Conservation (phyloP, 2,329 filamentous ascomycete species). For the Pseudogymnoascus sp. region DNA sequence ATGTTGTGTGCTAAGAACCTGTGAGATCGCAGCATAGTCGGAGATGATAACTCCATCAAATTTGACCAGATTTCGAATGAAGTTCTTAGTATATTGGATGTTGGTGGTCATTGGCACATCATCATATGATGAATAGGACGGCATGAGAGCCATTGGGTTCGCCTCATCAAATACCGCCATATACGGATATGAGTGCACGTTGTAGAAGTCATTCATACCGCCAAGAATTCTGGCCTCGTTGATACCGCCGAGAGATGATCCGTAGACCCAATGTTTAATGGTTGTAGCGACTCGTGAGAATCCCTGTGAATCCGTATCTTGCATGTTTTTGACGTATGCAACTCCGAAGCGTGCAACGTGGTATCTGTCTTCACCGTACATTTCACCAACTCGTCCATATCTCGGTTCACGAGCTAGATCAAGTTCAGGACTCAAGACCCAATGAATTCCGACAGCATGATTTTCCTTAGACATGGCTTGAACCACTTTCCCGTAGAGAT, state of each 20-base stretch:
- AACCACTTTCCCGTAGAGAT: slow-evolving; percentile 24
- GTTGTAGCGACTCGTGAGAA: slow-evolving; percentile 30
- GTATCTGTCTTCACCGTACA: slow-evolving; percentile 28
- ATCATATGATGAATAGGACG: slow-evolving; percentile 41
- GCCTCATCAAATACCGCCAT: slow-evolving; percentile 60
- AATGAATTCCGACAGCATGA: slow-evolving; percentile 25
- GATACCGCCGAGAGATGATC: slow-evolving; percentile 27
- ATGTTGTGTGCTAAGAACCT: slow-evolving; percentile 20
- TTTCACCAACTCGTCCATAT: slow-evolving; percentile 23
- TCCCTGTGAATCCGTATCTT: slow-evolving; percentile 27
- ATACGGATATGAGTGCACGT: slow-evolving; percentile 41
- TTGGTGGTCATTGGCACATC: slow-evolving; percentile 28
- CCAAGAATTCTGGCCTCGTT: slow-evolving; percentile 21
- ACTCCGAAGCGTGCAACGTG: slow-evolving; percentile 27
- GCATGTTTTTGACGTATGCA: slow-evolving; percentile 30
- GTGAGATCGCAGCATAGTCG: slow-evolving; percentile 25
- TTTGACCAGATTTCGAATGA: slow-evolving; percentile 23
- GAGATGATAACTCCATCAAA: slow-evolving; percentile 30
- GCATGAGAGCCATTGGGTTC: slow-evolving; percentile 58
- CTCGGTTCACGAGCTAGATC: slow-evolving; percentile 28
- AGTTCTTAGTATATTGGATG: slow-evolving; percentile 25
- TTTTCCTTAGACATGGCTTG: slow-evolving; percentile 28
- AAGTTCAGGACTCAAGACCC: slow-evolving; percentile 29
- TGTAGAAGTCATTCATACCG: slow-evolving; percentile 30
- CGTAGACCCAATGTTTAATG: slow-evolving; percentile 32